A percentile compares a stretch with the other conserved stretches of the same genome.
phyloP scores from a whole-genome alignment of 2,329 filamentous ascomycete genomes.

The Colletotrichum kahawae region DNA sequence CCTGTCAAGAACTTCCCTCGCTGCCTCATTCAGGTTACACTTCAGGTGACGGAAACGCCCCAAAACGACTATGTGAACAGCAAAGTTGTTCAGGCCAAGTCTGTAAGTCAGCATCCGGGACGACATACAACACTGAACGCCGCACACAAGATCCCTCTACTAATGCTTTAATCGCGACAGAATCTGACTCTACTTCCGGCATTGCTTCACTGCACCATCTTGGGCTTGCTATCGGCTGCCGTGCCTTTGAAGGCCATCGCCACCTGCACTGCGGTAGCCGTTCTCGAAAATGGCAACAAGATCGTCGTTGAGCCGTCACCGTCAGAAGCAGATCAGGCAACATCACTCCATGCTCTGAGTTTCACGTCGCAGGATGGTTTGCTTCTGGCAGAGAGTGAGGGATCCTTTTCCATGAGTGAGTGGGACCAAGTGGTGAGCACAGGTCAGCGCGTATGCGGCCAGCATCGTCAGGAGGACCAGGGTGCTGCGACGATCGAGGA shows the following conservation, averaged over 20 bases:
- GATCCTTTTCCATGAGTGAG: slow-evolving; percentile 73
- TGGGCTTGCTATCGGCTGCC: slow-evolving; percentile 81
- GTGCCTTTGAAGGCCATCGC: slow-evolving; percentile 79
- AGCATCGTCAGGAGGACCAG: slow-evolving; percentile 38
- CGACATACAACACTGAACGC: not conserved
- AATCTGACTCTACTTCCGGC: slow-evolving; percentile 82
- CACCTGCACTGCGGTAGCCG: slow-evolving; percentile 68
- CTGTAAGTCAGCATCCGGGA: slow-evolving; percentile 50
- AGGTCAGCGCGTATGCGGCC: slow-evolving; percentile 70
- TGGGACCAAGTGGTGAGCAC: slow-evolving; percentile 75
- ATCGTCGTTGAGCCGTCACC: slow-evolving; percentile 67
- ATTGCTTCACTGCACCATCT: slow-evolving; percentile 78
- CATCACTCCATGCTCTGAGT: slow-evolving; percentile 81
- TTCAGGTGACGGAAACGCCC: slow-evolving; percentile 76
- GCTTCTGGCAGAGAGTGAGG: slow-evolving; percentile 82
- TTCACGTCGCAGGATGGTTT: slow-evolving; percentile 79
- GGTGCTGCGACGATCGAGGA: slow-evolving; percentile 52
- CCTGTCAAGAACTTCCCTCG: slow-evolving; percentile 78
- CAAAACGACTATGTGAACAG: slow-evolving; percentile 68
- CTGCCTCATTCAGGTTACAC: slow-evolving; percentile 78
- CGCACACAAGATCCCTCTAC: not conserved
- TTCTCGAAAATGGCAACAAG: slow-evolving; percentile 47
- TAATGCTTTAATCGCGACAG: slow-evolving; percentile 44
- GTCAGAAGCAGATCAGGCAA: slow-evolving; percentile 64
- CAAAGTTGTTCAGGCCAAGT: slow-evolving; percentile 63